Conservation (phyloP, 2,329 filamentous ascomycete species). For the Westerdykella aurantiaca region DNA sequence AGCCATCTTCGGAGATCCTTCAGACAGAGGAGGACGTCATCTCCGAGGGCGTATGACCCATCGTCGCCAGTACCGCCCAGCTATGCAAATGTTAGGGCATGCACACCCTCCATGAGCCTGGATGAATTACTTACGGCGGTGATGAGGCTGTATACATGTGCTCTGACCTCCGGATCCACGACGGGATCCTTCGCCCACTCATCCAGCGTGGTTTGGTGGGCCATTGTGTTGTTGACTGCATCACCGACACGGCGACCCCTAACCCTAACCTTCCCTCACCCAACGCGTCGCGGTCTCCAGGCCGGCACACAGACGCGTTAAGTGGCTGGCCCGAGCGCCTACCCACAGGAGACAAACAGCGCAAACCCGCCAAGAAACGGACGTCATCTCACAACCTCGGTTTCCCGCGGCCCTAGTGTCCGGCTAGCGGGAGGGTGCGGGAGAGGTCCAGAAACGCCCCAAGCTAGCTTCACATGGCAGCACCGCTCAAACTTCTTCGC, state of each 20-base stretch:
- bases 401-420: background rate
- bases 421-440: background rate
- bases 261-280: background rate
- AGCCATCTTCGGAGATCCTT: slow-evolving; percentile 95
- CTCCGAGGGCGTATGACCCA: slow-evolving; percentile 80
- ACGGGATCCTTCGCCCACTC: slow-evolving; percentile 41
- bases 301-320: slow-evolving; percentile 19
- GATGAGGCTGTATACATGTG: slow-evolving; percentile 87
- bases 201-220: slow-evolving; percentile 35
- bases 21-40: slow-evolving; percentile 85
- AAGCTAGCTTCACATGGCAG: slow-evolving; percentile 6
- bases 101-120: slow-evolving; percentile 13
- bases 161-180: slow-evolving; percentile 87
- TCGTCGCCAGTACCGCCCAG: slow-evolving; percentile 81
- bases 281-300: background rate
- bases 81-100: slow-evolving; percentile 44
- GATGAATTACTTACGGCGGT: slow-evolving; percentile 63
- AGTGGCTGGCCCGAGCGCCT: slow-evolving; percentile 8
- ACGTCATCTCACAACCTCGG: slow-evolving; percentile 2
- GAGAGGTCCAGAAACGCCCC: no score
- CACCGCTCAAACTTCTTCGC: slow-evolving; percentile 8
- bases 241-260: background rate
- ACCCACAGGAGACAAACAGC: slow-evolving; percentile 10
- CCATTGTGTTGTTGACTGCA: slow-evolving; percentile 28
- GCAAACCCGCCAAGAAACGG: slow-evolving; percentile 18